Evolutionary conservation across 352 stramenopile genomes (phyloP).

Genomic region (Globisporangium uncinulatum): DNA sequence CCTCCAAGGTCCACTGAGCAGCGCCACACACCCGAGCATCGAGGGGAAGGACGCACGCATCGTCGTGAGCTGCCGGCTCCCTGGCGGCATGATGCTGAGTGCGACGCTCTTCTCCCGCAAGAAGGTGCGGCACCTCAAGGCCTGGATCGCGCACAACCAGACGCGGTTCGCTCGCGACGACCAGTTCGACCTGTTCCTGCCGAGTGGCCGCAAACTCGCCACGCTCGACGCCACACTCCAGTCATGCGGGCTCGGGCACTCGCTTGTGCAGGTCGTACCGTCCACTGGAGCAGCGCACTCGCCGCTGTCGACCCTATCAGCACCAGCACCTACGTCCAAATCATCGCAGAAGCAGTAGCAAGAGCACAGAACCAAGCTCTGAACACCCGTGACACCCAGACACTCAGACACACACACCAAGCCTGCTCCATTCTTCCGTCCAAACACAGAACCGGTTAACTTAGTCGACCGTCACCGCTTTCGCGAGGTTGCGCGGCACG

Average conservation of each 20-base stretch:
- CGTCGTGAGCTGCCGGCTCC: slow-evolving; percentile 46
- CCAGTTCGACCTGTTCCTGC: slow-evolving; percentile 49
- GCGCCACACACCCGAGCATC: background rate
- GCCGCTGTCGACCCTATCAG: background rate
- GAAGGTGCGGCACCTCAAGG: slow-evolving; percentile 52
- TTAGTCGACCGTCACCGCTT: slow-evolving; percentile 99
- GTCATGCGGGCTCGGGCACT: slow-evolving; percentile 26
- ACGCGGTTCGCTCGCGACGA: slow-evolving; percentile 38
- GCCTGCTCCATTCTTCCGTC: background rate
- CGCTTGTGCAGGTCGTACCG: slow-evolving; percentile 41
- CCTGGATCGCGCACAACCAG: slow-evolving; percentile 29
- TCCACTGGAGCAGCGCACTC: background rate
- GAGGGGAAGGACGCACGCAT: slow-evolving; percentile 18
- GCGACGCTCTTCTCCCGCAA: slow-evolving; percentile 33
- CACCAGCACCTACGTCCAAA: background rate
- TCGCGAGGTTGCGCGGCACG: slow-evolving; percentile 97
- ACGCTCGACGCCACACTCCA: slow-evolving; percentile 30
- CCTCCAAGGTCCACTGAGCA: background rate
- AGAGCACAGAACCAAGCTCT: too few relatives aligned
- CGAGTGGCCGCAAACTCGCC: slow-evolving; percentile 28
- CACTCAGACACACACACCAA: slow-evolving; percentile 2
- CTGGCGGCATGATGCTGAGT: slow-evolving; percentile 43
- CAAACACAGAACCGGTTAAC: slow-evolving; percentile 1
- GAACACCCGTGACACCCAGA: too few relatives aligned
- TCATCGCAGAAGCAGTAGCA: background rate